Conservation (phyloP, 352 stramenopile species). For the Globisporangium spinosum region DNA sequence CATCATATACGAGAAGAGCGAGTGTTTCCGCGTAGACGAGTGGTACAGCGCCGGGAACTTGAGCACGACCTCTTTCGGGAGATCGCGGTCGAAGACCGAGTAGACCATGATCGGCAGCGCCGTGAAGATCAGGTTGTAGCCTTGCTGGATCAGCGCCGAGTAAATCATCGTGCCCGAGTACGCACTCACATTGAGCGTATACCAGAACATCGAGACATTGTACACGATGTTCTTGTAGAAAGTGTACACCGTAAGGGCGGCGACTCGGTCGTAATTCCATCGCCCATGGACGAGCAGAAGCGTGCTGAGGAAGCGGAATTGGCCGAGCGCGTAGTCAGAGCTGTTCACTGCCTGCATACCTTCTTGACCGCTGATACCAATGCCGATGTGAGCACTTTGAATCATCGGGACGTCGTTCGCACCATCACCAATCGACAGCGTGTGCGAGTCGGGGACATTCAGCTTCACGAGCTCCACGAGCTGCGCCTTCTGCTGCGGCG, state of each 20-base stretch:
- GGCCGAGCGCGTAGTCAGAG: constrained; percentile 78
- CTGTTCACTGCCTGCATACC: constrained; percentile 94
- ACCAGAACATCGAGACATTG: constrained; percentile 90
- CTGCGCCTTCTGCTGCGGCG: constrained; percentile 97
- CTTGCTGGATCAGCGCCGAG: constrained; percentile 79
- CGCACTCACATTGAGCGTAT: constrained; percentile 77
- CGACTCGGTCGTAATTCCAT: constrained; percentile 86
- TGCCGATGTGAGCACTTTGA: constrained; percentile 85
- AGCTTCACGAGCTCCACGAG: constrained; percentile 95
- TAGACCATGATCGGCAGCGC: constrained; percentile 90
- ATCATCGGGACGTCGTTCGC: constrained; percentile 92
- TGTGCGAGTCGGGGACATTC: constrained; percentile 80
- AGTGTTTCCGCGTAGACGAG: constrained; percentile 42
- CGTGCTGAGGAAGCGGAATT: constrained; percentile 77
- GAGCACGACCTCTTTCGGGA: constrained; percentile 61
- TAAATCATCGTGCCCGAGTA: constrained; percentile 92
- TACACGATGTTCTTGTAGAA: constrained; percentile 93
- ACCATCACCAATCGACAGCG: constrained; percentile 88
- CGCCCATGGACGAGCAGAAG: constrained; percentile 79
- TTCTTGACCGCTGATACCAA: constrained; percentile 97
- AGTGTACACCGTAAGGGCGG: constrained; percentile 87
- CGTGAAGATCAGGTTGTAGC: constrained; percentile 96
- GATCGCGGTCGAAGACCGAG: constrained; percentile 77
- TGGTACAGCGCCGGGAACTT: constrained; percentile 73
- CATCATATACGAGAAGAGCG: constrained; percentile 72